A percentile compares a stretch with the other conserved stretches of the same genome.
Evolutionary conservation across 345 rosid species (phyloP).

Genomic region (Camelina hispida): DNA sequence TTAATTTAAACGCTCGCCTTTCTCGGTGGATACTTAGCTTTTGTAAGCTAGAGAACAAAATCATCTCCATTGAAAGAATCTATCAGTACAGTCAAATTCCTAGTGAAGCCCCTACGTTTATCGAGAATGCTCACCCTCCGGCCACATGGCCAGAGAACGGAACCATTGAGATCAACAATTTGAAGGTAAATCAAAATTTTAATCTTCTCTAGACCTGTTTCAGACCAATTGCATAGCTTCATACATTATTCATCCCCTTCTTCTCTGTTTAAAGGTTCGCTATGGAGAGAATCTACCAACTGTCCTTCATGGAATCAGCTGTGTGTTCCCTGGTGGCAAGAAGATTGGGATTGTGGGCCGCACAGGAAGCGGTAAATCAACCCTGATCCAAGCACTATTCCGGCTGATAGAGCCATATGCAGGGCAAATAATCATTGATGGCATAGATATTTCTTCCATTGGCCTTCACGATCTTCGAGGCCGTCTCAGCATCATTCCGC

Average conservation of each 20-base stretch:
- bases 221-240: not conserved
- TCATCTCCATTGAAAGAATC: not conserved
- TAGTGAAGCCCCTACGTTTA: not conserved
- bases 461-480: not conserved
- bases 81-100: not conserved
- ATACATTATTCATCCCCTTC: not conserved
- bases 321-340: slow-evolving; percentile 4
- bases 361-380: not conserved
- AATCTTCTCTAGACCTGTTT: not conserved
- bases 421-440: not conserved
- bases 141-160: not conserved
- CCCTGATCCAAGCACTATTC: not conserved
- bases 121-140: not conserved
- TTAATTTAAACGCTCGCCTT: not conserved
- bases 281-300: not conserved
- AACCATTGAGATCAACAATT: not conserved
- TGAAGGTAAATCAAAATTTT: not conserved
- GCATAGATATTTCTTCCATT: not conserved
- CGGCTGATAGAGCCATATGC: not conserved
- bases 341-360: not conserved
- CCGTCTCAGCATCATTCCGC: not conserved
- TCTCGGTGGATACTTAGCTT: not conserved
- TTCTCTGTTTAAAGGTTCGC: not conserved
- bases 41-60: not conserved
- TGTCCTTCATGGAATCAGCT: not conserved